A percentile compares a stretch with the other conserved stretches of the same genome.
Conservation (phyloP, 129 eudicot species). For the Escallonia rubra region DNA sequence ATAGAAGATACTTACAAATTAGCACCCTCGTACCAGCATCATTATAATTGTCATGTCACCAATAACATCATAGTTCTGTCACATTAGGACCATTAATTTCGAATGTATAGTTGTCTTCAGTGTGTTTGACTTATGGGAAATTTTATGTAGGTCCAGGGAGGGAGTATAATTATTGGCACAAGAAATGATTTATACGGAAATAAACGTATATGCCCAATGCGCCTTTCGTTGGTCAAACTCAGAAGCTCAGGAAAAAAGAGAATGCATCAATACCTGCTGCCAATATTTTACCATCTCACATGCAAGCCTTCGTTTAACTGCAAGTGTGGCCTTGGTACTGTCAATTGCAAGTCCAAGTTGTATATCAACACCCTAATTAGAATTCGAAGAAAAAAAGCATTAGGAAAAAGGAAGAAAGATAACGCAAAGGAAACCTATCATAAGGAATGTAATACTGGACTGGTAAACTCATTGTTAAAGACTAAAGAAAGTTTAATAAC, state of each 20-base stretch:
- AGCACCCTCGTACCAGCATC: no score
- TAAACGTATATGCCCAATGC: neutral
- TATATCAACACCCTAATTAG: conserved; percentile 79
- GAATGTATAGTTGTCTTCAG: no score
- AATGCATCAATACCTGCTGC: conserved; percentile 71
- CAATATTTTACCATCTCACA: conserved; percentile 99
- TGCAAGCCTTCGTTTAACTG: conserved; percentile 96
- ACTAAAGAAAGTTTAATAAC: no score
- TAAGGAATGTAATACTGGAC: no score
- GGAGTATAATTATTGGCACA: neutral
- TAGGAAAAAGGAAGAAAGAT: conserved; percentile 1
- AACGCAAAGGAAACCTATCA: neutral
- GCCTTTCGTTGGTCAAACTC: neutral
- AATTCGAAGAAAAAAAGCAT: neutral
- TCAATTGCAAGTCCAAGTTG: conserved; percentile 99
- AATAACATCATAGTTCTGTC: no score
- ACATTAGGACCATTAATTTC: no score
- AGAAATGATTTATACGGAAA: neutral
- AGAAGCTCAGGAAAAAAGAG: conserved; percentile 1
- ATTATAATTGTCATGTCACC: no score
- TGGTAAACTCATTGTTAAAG: no score
- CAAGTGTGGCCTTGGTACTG: conserved; percentile 95
- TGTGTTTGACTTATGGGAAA: no score
- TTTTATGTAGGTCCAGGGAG: no score
- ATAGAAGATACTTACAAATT: no score